Evolutionary conservation across 2,329 filamentous ascomycete genomes (phyloP).

Genomic region (Xylariales sp.): DNA sequence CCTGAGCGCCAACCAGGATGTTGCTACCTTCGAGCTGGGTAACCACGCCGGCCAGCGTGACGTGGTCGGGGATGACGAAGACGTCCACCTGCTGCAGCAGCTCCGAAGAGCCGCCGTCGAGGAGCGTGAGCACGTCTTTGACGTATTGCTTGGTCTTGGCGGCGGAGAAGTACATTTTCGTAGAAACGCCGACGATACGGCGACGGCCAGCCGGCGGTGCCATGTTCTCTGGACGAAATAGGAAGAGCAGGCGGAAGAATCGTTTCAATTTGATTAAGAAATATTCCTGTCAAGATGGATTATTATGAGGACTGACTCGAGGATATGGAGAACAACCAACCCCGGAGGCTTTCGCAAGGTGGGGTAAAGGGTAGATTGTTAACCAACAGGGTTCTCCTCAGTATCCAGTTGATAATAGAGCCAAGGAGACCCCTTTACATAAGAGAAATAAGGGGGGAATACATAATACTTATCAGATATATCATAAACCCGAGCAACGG

Average conservation of each 20-base stretch:
- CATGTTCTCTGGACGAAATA: not conserved
- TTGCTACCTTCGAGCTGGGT: conserved; percentile 38
- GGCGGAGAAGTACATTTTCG: conserved; percentile 78
- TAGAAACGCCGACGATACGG: conserved; percentile 67
- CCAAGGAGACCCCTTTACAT: too few species aligned
- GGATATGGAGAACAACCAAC: too few species aligned
- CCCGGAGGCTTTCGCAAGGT: not conserved
- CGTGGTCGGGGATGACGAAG: conserved; percentile 75
- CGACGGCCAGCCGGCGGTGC: conserved; percentile 34
- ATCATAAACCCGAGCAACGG: too few species aligned
- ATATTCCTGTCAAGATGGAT: not conserved
- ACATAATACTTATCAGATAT: too few species aligned
- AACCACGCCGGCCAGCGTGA: conserved; percentile 56
- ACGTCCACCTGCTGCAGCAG: conserved; percentile 32
- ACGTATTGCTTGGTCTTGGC: conserved; percentile 56
- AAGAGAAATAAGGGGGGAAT: too few species aligned
- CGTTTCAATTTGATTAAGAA: not conserved
- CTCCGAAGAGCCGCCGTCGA: conserved; percentile 26
- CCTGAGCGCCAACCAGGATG: conserved; percentile 70
- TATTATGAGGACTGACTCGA: not conserved
- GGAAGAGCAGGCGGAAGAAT: not conserved
- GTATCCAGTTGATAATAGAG: too few species aligned
- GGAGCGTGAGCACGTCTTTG: conserved; percentile 39
- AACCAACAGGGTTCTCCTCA: too few species aligned
- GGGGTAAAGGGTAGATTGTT: too few species aligned